These are phyloP conservation scores for Metarhizium robertsii DNA, from an alignment of 2,329 filamentous ascomycete species.

Conservation along the genomic window DNA sequence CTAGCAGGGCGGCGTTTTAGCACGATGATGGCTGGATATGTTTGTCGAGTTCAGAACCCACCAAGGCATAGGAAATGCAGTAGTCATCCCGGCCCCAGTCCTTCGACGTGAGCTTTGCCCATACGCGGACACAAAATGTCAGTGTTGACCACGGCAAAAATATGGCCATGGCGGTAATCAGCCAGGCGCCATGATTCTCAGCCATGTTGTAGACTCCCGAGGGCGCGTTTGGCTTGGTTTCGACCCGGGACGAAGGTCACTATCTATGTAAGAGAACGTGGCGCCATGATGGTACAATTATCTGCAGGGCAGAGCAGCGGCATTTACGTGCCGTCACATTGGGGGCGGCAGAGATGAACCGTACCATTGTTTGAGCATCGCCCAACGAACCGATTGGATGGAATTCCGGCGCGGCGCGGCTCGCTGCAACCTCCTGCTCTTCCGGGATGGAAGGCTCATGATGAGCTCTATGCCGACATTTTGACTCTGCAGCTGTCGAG, in stretches of 20 bases:
- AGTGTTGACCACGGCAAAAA: constrained; percentile 8
- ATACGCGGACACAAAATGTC: constrained; percentile 6
- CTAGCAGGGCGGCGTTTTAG: background rate
- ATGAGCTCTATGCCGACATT: too few relatives aligned
- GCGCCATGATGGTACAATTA: too few relatives aligned
- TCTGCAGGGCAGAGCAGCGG: too few relatives aligned
- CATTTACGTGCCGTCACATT: too few relatives aligned
- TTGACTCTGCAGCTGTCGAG: too few relatives aligned
- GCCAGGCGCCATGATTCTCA: constrained; percentile 7
- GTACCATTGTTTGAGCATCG: too few relatives aligned
- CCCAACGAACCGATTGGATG: too few relatives aligned
- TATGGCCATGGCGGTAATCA: constrained; percentile 8
- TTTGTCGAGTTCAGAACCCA: background rate
- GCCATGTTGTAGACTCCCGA: constrained; percentile 3
- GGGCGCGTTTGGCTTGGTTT: background rate
- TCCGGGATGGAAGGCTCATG: too few relatives aligned
- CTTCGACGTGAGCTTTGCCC: constrained; percentile 9
- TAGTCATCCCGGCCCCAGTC: constrained; percentile 9
- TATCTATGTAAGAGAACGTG: background rate
- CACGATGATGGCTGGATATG: background rate
- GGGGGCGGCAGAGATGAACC: too few relatives aligned
- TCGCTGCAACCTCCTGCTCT: too few relatives aligned
- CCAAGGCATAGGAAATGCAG: constrained; percentile 3
- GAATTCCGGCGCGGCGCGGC: too few relatives aligned
- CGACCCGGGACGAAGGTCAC: background rate